Base-by-base conservation (phyloP, 2,329 filamentous ascomycete genomes). In the Seiridium unicorne region DNA sequence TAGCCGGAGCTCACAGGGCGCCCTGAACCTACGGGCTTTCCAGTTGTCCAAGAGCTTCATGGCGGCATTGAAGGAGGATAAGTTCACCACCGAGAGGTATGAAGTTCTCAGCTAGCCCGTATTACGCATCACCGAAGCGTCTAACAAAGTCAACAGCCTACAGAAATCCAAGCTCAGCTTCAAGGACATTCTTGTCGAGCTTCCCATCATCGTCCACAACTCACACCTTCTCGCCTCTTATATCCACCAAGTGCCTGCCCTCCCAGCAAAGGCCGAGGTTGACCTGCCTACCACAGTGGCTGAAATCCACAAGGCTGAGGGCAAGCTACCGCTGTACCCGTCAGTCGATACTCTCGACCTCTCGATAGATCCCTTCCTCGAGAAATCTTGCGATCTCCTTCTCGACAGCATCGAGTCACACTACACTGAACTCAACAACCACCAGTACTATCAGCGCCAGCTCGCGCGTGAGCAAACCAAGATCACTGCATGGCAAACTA, bases 391-490 rank as follows among this genome's bases (percentile, higher is more conserved):
- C 80, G 94, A 99, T 74, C 87, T 97, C 67, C 87, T 99, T 60
- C 88, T 98, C 64, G 95, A 99, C 73, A 93, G 90, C 82, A 97
- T 99, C 75, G 95, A 99, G 83, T 90, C 90, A 59, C 95, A 99
- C 83, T 95, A 98, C 81, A 97, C 93, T 62, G 95, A 99, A 79
- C 90, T 96, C 75, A 98, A 98, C 87, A 99, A 99, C 85, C 95
- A 96, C 82, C 93, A 97, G 78, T 87, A 86, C 85, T 97, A 97
- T 83, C 93, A 97, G 81, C 88, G 95, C 71, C 93, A 96, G 73
- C 84, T 98, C 60, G 90, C 89, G 58, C 91, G 95, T 69, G 95
- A 99, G 81, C 95, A 99, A 81, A 81, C 90, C 71, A 99, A 98
- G 86, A 97, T 99, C 70, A 89, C 91, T 59, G 90, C 93, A 66